phyloP scores from a whole-genome alignment of 805 yeast genomes.

The Grigorovia jiainica region DNA sequence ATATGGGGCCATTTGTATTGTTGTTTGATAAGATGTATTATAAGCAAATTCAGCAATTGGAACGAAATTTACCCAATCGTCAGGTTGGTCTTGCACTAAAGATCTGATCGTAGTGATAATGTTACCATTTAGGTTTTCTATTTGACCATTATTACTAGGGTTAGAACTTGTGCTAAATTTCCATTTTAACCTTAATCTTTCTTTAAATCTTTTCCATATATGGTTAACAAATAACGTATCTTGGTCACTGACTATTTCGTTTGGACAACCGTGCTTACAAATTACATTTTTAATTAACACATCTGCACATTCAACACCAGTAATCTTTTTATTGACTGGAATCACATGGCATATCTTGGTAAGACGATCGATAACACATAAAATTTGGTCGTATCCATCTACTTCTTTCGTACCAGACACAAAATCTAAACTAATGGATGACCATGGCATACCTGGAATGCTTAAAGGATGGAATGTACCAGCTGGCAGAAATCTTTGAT shows the following conservation, averaged over 20 bases:
- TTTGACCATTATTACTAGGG: not conserved
- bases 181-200: not conserved
- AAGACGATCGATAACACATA: constrained; percentile 1
- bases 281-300: not conserved
- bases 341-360: not conserved
- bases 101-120: not conserved
- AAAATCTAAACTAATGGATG: constrained; percentile 1
- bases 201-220: not conserved
- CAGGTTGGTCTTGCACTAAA: not conserved
- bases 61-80: not conserved
- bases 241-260: not conserved
- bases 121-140: constrained; percentile 1
- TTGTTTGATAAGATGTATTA: not conserved
- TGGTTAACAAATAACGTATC: not conserved
- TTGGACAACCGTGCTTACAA: not conserved
- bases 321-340: not conserved
- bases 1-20: constrained; percentile 2
- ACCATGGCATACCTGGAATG: constrained; percentile 1
- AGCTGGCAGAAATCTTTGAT: not conserved
- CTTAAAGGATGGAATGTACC: not conserved
- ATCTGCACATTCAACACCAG: not conserved
- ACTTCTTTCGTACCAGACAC: not conserved
- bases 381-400: not conserved
- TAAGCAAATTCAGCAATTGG: constrained; percentile 1
- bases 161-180: not conserved